Evolutionary conservation across 1,139 yeast genomes (phyloP), one percentile per base, ranked within the genome.

Genomic region (Candida sojae): DNA sequence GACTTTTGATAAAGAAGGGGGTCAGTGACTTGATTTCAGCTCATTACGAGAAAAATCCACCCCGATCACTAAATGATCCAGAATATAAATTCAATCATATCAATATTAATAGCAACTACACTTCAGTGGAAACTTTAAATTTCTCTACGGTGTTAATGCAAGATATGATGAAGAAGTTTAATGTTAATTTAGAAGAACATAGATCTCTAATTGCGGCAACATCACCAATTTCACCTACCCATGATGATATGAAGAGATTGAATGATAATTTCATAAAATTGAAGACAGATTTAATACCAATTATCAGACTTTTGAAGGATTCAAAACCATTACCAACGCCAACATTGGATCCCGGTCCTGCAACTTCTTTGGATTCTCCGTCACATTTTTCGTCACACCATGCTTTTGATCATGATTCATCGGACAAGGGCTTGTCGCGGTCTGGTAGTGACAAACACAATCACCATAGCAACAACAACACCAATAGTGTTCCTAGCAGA

Each of bases 271-370:
- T 80, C 56, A 66, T 66, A 42, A 73, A 76, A 56, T 63, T 81
- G 51, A 75, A 77, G 50, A 75, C 80, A 31, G 86, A 81, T 48
- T 66, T 81, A 56, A 68, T 78, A 40, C 85, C 85, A 0, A 73
- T 80, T 29, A 68, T 80, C 31, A 70, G 81, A 48, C 67, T 77
- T 40, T 62, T 79, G 13, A 80, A 81, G 52, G 84, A 80, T 50
- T 70, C 75, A 31, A 80, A 81, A 57, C 85, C 85, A 2, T 66
- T 81, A 36, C 86, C 86, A 0, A 77, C 83, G 0, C 85, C 86
- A 3, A 77, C 81, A 1, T 55, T 75, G 37, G 79, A 70, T 49
- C 75, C 77, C 0, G 73, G 75, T 3, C 53, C 68, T 8, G 54
- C 63, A 3, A 58, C 65, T 2, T 53, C 60, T 5, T 52, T 65